phyloP scores from a whole-genome alignment of 2,329 filamentous ascomycete genomes.

The Colletotrichum cordylinicola region DNA sequence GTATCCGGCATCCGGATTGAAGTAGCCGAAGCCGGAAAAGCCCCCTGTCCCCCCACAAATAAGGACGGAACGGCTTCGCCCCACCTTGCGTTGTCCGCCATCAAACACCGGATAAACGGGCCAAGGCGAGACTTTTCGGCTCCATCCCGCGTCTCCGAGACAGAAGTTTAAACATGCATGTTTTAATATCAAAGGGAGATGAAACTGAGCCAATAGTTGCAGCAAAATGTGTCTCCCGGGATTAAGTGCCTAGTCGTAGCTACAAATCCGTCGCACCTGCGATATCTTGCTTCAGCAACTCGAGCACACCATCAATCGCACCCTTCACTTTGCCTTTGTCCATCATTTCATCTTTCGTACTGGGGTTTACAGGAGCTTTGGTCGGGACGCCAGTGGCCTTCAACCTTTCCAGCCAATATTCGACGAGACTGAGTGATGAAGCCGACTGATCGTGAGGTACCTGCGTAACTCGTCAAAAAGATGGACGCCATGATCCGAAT shows the following conservation, averaged over 20 bases:
- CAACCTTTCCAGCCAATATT: neutral
- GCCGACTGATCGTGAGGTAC: neutral
- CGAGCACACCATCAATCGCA: neutral
- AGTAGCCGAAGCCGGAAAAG: neutral
- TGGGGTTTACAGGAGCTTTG: neutral
- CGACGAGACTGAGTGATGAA: neutral
- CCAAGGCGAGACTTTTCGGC: neutral
- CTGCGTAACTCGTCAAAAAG: neutral
- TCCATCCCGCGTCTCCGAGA: neutral
- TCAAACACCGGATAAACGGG: neutral
- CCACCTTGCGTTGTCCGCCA: neutral
- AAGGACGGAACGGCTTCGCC: neutral
- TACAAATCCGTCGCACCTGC: neutral
- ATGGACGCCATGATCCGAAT: neutral
- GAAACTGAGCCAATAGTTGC: neutral
- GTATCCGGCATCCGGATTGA: neutral
- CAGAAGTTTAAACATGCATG: neutral
- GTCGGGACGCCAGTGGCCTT: neutral
- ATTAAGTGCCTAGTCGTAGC: neutral
- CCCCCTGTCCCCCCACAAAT: neutral
- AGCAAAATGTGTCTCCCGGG: neutral
- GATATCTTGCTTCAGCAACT: neutral
- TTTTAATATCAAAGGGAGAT: neutral
- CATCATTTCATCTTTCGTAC: neutral
- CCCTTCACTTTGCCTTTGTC: neutral